phyloP scores from a whole-genome alignment of 257 asterid species.

The Solanum chmielewskii region DNA sequence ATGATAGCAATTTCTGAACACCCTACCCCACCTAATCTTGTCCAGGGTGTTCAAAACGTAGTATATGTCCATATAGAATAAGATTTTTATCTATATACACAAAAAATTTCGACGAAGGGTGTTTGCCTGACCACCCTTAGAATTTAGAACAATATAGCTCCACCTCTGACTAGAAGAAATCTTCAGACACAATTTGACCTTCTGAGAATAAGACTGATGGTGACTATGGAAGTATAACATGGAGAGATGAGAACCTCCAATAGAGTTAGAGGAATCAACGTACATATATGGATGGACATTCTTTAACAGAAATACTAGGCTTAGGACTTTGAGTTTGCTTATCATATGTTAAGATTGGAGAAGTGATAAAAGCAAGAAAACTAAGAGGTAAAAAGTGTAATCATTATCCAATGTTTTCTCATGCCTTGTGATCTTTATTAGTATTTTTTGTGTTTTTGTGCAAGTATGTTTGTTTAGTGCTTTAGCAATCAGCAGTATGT shows the following conservation, averaged over 20 bases:
- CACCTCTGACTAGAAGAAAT: background rate
- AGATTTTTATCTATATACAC: background rate
- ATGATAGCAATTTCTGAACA: background rate
- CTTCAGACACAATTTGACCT: background rate
- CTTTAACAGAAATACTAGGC: background rate
- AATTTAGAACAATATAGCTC: background rate
- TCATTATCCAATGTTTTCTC: background rate
- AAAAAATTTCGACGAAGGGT: background rate
- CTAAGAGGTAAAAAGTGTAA: background rate
- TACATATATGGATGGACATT: background rate
- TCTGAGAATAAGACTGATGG: background rate
- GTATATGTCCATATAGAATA: background rate
- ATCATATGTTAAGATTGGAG: background rate
- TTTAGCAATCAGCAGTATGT: background rate
- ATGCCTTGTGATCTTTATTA: background rate
- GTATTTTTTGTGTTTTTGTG: background rate
- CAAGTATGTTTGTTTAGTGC: background rate
- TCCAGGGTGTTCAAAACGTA: background rate
- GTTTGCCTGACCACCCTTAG: background rate
- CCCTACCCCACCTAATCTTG: background rate
- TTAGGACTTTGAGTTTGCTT: background rate
- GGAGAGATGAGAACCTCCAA: background rate
- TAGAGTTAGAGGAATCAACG: background rate
- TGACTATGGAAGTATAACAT: background rate
- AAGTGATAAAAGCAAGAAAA: background rate